Conservation (phyloP, 306 rosid species). For the Elaeagnus macrophylla region DNA sequence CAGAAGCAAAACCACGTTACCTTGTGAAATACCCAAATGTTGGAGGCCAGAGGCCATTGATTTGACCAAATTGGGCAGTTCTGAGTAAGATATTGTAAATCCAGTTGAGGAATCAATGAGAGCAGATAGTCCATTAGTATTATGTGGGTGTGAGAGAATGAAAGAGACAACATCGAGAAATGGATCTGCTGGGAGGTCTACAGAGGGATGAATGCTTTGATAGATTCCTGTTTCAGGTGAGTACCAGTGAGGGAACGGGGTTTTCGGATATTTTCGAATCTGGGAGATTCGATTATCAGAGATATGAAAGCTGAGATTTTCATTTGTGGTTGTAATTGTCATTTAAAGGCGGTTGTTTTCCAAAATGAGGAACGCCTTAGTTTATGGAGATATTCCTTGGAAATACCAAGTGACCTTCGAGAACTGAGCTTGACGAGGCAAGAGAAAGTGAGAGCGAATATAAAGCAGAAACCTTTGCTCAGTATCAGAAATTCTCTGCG, state of each 20-base stretch:
- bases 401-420: too few species aligned
- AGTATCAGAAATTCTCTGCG: too few species aligned
- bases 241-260: conserved; percentile 41
- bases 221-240: conserved; percentile 58
- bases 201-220: conserved; percentile 32
- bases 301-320: neutral
- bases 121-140: conserved; percentile 45
- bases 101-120: conserved; percentile 64
- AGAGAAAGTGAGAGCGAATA: too few species aligned
- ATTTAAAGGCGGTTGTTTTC: too few species aligned
- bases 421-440: too few species aligned
- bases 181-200: conserved; percentile 49
- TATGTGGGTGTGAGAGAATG: conserved; percentile 46
- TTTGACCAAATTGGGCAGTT: conserved; percentile 43
- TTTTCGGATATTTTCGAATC: neutral
- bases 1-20: conserved; percentile 54
- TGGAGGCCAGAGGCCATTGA: conserved; percentile 65
- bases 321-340: too few species aligned
- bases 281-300: conserved; percentile 4
- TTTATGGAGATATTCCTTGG: too few species aligned
- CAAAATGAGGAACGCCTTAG: too few species aligned
- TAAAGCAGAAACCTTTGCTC: too few species aligned
- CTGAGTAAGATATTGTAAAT: conserved; percentile 45
- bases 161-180: conserved; percentile 62
- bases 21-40: conserved; percentile 49